Evolutionary conservation across 345 rosid genomes (phyloP), one percentile per base, ranked within the genome.

Genomic region (Geranium brycei): DNA sequence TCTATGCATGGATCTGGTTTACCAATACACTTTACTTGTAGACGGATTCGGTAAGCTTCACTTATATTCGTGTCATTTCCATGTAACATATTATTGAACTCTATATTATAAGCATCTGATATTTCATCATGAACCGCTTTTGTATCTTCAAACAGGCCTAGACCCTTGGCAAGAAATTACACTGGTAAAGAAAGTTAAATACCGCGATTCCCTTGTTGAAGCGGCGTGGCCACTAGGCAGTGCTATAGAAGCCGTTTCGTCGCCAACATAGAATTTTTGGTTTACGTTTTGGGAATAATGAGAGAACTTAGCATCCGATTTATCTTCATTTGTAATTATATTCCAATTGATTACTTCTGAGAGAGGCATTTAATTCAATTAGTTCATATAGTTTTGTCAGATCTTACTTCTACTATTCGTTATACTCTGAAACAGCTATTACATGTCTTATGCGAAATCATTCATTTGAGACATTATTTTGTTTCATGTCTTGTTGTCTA

Each of bases 161-260:
- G 86, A 84, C 75, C 81, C 88, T 19, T 69, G 84, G 77, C 97
- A 90, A 75, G 72, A 85, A 61, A 83, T 93, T 66, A 93, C 91
- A 30, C 72, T 93, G 73, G 95, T 86, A 64, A 93, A 93, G 84
- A 68, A 93, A 73, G 82, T 93, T 51, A 71, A 81, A 70, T 93
- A 90, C 57, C 77, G 81, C 6, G 73, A 80, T 57, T 64, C 82
- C 58, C 80, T 78, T 0, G 97, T 90, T 17, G 97, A 90, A 79
- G 97, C 97, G 30, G 96, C 97, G 11, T 93, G 99, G 99, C 99
- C 99, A 16, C 73, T 93, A 8, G 99, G 97, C 72, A 93, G 99
- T 53, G 99, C 97, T 70, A 90, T 93, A 15, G 97, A 90, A 76
- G 97, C 97, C 8, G 77, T 90, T 11, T 93, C 97, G 57, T 69